Conservation (phyloP, 345 rosid species). For the Gossypium longicalyx region DNA sequence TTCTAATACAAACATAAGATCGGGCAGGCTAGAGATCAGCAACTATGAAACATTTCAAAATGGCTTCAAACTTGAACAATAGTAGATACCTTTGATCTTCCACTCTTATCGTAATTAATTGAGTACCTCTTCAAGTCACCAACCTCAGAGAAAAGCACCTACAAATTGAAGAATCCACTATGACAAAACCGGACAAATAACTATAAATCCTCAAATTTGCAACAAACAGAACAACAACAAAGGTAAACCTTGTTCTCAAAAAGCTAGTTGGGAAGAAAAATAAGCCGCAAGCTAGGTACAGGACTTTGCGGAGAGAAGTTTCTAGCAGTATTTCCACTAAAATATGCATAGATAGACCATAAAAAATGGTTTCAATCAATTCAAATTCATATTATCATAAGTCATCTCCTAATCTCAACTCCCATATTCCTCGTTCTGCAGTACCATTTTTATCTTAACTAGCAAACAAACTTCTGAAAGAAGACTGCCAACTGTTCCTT, state of each 20-base stretch:
- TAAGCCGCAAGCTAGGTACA: background rate
- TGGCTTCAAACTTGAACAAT: constrained; percentile 7
- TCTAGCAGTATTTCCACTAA: background rate
- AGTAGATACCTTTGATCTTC: constrained; percentile 58
- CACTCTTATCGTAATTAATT: constrained; percentile 50
- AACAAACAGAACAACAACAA: background rate
- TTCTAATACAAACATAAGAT: too few relatives aligned
- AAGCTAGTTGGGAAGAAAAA: background rate
- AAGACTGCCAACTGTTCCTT: background rate
- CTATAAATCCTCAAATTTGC: background rate
- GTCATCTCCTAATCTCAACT: background rate
- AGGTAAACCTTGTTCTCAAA: background rate
- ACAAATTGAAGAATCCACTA: constrained; percentile 8
- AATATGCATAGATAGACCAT: background rate
- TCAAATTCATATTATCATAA: background rate
- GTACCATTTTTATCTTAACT: background rate
- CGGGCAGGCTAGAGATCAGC: background rate
- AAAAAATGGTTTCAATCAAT: background rate
- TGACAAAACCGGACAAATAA: background rate
- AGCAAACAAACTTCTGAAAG: background rate
- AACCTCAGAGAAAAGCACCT: constrained; percentile 54
- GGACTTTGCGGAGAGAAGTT: background rate
- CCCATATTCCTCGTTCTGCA: background rate
- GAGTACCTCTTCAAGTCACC: constrained; percentile 47
- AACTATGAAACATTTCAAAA: background rate